Conservation (phyloP, 306 rosid genomes). For the Cicer yamashitae region DNA sequence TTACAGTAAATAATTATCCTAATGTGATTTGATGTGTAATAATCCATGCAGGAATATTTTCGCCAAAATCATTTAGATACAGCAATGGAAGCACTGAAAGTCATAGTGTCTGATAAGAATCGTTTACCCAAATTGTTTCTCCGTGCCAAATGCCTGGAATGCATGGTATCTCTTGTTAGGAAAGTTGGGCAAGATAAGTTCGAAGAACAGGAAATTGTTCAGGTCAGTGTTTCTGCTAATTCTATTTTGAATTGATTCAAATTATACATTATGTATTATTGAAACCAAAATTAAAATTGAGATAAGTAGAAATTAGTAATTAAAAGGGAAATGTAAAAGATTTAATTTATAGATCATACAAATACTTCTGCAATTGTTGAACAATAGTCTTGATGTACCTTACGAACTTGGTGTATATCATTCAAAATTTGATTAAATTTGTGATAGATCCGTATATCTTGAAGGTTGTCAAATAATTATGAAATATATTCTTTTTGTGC, state of each 20-base stretch:
- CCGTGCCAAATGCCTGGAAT: conserved; percentile 34
- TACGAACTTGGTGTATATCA: conserved; percentile 10
- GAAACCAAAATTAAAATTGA: not conserved
- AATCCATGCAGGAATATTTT: conserved; percentile 33
- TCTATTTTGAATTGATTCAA: conserved; percentile 8
- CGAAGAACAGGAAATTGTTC: not conserved
- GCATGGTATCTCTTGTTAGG: conserved; percentile 27
- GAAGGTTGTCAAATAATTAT: not conserved
- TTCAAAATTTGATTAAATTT: not conserved
- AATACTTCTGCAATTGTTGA: not conserved
- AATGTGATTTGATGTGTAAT: not conserved
- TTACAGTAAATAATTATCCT: not conserved
- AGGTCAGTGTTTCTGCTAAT: conserved; percentile 33
- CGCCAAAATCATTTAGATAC: conserved; percentile 1
- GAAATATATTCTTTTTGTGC: conserved; percentile 8
- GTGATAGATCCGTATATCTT: not conserved
- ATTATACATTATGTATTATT: not conserved
- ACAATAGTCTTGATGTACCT: not conserved
- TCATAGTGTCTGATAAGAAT: not conserved
- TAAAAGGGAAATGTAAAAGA: not conserved
- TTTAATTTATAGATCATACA: not conserved
- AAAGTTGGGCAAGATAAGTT: not conserved
- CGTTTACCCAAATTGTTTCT: not conserved
- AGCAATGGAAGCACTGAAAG: conserved; percentile 35
- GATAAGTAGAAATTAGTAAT: conserved; percentile 7